These are phyloP conservation scores for Sanghuangporus baumii DNA, from an alignment of 1,284 basidiomycete species.

Conservation along the genomic window DNA sequence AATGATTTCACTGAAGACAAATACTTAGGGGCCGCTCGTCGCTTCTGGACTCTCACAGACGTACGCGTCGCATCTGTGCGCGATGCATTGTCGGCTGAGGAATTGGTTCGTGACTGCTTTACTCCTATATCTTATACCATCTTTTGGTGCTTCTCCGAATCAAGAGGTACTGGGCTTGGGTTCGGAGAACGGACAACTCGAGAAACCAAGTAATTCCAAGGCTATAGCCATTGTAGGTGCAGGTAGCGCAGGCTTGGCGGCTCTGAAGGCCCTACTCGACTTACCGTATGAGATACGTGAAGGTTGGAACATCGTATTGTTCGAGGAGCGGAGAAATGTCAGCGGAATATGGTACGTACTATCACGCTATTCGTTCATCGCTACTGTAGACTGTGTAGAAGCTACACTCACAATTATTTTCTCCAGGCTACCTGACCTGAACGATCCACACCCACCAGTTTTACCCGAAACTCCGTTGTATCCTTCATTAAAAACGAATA, in stretches of 20 bases:
- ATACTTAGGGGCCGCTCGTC: not conserved
- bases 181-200: not conserved
- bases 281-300: slow-evolving; percentile 34
- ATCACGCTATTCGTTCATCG: not conserved
- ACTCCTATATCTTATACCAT: not conserved
- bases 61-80: not conserved
- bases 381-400: not conserved
- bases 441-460: slow-evolving; percentile 35
- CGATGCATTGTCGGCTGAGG: not conserved
- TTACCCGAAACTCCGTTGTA: slow-evolving; percentile 53
- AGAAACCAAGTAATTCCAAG: slow-evolving; percentile 27
- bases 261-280: slow-evolving; percentile 45
- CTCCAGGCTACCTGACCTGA: slow-evolving; percentile 41
- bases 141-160: not conserved
- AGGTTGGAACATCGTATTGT: slow-evolving; percentile 44
- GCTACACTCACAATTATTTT: not conserved
- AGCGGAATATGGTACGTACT: slow-evolving; percentile 43
- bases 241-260: slow-evolving; percentile 48
- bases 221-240: slow-evolving; percentile 48
- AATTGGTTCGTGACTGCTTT: not conserved
- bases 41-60: not conserved
- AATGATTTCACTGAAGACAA: too few relatives aligned
- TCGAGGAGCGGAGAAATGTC: slow-evolving; percentile 44
- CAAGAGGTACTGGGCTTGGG: not conserved
- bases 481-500: slow-evolving; percentile 48